Evolutionary conservation across 2,329 filamentous ascomycete species (phyloP).

Genomic region (Fusarium miscanthi): DNA sequence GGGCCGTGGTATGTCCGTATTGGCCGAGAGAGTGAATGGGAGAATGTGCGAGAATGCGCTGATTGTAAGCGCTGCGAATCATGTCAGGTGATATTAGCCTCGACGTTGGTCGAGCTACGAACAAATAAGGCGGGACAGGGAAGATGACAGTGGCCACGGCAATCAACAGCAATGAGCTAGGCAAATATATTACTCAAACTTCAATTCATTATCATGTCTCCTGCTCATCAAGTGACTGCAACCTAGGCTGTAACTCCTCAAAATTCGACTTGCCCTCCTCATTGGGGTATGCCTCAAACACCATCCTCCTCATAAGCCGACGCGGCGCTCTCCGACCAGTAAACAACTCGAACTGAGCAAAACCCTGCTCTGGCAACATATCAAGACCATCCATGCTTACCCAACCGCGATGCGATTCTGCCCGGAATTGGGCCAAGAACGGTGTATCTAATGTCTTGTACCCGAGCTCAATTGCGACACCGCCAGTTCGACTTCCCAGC

Average conservation of each 20-base stretch:
- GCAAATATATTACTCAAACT: background rate
- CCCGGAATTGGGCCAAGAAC: slow-evolving; percentile 73
- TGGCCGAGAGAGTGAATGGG: too few species aligned
- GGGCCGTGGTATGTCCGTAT: too few species aligned
- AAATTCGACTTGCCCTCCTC: slow-evolving; percentile 55
- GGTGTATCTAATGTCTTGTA: slow-evolving; percentile 81
- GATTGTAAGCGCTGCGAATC: too few species aligned
- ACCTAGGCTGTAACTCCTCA: slow-evolving; percentile 52
- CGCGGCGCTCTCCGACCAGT: slow-evolving; percentile 68
- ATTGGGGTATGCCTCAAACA: slow-evolving; percentile 60
- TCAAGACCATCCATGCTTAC: slow-evolving; percentile 81
- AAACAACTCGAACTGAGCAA: slow-evolving; percentile 85
- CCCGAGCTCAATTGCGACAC: slow-evolving; percentile 79
- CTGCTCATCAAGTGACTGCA: slow-evolving; percentile 45
- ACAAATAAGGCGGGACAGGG: too few species aligned
- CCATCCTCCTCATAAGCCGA: slow-evolving; percentile 75
- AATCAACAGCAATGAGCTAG: background rate
- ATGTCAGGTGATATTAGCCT: too few species aligned
- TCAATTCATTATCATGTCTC: slow-evolving; percentile 35
- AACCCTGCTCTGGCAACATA: slow-evolving; percentile 80
- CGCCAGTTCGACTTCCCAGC: slow-evolving; percentile 78
- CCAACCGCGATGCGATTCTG: slow-evolving; percentile 72
- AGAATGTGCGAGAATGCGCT: too few species aligned
- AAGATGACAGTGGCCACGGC: too few species aligned
- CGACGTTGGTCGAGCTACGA: too few species aligned